Evolutionary conservation across 2,329 filamentous ascomycete species (phyloP).

Genomic region (Diatrype stigma): DNA sequence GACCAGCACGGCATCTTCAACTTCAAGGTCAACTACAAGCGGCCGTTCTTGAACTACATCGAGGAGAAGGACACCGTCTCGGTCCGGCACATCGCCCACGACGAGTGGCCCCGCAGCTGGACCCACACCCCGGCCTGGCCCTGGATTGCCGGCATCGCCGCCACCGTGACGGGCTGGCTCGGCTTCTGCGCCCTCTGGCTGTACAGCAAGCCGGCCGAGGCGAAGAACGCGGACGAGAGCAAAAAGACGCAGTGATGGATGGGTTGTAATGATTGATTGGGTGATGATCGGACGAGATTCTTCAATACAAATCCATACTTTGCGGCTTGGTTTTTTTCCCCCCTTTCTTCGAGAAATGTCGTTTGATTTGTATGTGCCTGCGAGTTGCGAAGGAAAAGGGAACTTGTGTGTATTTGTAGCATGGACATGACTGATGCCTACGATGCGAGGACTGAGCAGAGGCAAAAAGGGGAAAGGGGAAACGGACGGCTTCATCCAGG

Average conservation of each 20-base stretch:
- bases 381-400: too few species aligned
- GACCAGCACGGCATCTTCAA: slow-evolving; percentile 99
- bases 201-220: slow-evolving; percentile 52
- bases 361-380: too few species aligned
- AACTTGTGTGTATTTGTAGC: too few species aligned
- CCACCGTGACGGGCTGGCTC: slow-evolving; percentile 79
- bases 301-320: too few species aligned
- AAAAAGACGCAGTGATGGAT: slow-evolving; percentile 24
- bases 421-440: too few species aligned
- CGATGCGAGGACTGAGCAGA: too few species aligned
- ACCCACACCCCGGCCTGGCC: slow-evolving; percentile 89
- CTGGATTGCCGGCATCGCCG: slow-evolving; percentile 84
- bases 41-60: slow-evolving; percentile 81
- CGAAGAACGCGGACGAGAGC: slow-evolving; percentile 10
- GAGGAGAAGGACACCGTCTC: slow-evolving; percentile 95
- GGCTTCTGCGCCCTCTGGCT: slow-evolving; percentile 86
- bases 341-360: too few species aligned
- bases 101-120: slow-evolving; percentile 92
- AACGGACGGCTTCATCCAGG: too few species aligned
- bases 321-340: too few species aligned
- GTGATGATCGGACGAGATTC: too few species aligned
- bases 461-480: too few species aligned
- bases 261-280: too few species aligned
- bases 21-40: slow-evolving; percentile 95
- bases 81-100: slow-evolving; percentile 92